Evolutionary conservation across 2,329 filamentous ascomycete species (phyloP).

Genomic region (Botrytis galanthina): DNA sequence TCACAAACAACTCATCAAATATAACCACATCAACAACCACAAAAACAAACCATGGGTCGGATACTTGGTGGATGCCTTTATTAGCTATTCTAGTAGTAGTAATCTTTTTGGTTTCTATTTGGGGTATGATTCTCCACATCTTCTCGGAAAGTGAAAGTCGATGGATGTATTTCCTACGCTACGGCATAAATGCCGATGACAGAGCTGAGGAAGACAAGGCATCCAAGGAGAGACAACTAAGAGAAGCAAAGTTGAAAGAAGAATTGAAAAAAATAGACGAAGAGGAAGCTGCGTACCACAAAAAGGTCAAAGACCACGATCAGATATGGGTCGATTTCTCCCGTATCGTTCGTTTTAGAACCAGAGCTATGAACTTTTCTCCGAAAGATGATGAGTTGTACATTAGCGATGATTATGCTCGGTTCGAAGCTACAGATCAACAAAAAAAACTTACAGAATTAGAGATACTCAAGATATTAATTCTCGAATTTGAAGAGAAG

Average conservation of each 20-base stretch:
- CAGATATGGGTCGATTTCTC: not conserved
- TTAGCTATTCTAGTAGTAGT: not conserved
- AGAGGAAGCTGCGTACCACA: not conserved
- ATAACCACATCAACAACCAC: not conserved
- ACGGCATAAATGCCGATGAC: not conserved
- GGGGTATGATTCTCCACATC: not conserved
- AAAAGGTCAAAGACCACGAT: fast-evolving
- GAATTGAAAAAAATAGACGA: not conserved
- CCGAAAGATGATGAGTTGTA: not conserved
- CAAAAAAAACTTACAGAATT: not conserved
- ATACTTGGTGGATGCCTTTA: not conserved
- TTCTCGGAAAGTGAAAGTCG: not conserved
- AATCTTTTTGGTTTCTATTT: not conserved
- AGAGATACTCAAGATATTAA: not conserved
- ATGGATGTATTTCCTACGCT: not conserved
- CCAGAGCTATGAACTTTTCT: not conserved
- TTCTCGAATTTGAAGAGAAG: not conserved
- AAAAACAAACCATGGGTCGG: not conserved
- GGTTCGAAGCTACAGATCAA: too few species aligned
- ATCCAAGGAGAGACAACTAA: not conserved
- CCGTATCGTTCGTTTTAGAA: not conserved
- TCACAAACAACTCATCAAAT: not conserved
- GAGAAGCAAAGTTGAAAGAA: not conserved
- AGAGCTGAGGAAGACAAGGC: not conserved
- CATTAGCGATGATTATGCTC: not conserved